Evolutionary conservation across 768 basidiomycete species (phyloP).

Genomic region (Suillus subaureus): DNA sequence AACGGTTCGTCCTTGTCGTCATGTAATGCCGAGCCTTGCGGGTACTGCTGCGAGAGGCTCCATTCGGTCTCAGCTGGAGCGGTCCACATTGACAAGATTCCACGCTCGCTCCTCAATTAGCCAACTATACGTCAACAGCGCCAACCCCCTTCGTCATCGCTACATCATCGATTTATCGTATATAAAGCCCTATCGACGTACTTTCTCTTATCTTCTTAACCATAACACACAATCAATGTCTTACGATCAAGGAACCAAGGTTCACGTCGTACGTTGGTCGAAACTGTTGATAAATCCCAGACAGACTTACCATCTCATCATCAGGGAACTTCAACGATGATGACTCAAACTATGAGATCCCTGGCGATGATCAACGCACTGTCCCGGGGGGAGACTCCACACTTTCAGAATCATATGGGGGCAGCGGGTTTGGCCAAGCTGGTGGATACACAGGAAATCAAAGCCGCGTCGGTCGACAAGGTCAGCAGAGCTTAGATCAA

Average conservation of each 20-base stretch:
- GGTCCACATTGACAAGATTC: background rate
- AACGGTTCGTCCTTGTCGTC: background rate
- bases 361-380: background rate
- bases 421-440: conserved; percentile 14
- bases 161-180: conserved; percentile 10
- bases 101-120: background rate
- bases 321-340: conserved; percentile 13
- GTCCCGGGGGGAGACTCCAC: background rate
- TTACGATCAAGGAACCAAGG: conserved; percentile 10
- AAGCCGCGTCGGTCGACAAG: background rate
- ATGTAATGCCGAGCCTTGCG: background rate
- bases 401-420: conserved; percentile 9
- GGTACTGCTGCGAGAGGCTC: background rate
- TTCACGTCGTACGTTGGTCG: background rate
- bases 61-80: background rate
- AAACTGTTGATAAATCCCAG: background rate
- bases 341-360: conserved; percentile 1
- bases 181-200: background rate
- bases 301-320: no score
- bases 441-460: conserved; percentile 11
- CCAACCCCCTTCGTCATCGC: conserved; percentile 3
- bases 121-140: background rate
- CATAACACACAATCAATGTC: conserved; percentile 8
- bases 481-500: background rate
- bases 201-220: background rate